Evolutionary conservation across 2,329 filamentous ascomycete species (phyloP).

Genomic region (Aureobasidium leucospermi): DNA sequence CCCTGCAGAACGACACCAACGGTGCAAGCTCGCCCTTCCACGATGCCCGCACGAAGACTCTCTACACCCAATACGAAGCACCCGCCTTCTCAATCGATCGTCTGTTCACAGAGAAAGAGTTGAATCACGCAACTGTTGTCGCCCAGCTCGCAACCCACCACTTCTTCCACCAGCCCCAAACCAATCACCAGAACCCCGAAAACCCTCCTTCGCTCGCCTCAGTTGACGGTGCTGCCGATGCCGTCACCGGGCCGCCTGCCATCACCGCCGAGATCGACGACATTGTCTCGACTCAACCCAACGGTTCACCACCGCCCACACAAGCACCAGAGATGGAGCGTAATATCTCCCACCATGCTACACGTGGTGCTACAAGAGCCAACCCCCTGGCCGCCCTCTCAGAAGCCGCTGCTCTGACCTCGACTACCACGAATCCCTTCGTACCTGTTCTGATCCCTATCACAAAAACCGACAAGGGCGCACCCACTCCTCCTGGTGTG

Average conservation of each 20-base stretch:
- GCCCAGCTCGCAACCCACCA: slow-evolving; percentile 52
- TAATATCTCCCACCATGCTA: slow-evolving; percentile 51
- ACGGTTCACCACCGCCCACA: slow-evolving; percentile 21
- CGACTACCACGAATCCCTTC: slow-evolving; percentile 32
- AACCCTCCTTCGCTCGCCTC: slow-evolving; percentile 23
- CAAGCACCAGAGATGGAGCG: slow-evolving; percentile 50
- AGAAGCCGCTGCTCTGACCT: slow-evolving; percentile 34
- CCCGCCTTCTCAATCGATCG: slow-evolving; percentile 54
- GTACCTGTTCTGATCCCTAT: slow-evolving; percentile 41
- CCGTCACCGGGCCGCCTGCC: slow-evolving; percentile 15
- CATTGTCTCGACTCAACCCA: slow-evolving; percentile 18
- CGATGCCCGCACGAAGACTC: slow-evolving; percentile 45
- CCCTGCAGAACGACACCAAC: slow-evolving; percentile 35
- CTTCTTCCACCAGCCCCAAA: slow-evolving; percentile 46
- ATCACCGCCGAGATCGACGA: slow-evolving; percentile 20
- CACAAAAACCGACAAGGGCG: slow-evolving; percentile 40
- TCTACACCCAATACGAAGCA: slow-evolving; percentile 51
- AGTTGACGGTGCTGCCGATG: slow-evolving; percentile 25
- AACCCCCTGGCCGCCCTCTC: slow-evolving; percentile 46
- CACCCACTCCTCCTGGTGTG: slow-evolving; percentile 39
- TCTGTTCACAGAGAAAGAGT: slow-evolving; percentile 62
- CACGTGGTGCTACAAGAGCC: slow-evolving; percentile 39
- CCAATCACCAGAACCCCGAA: slow-evolving; percentile 19
- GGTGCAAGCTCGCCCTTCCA: slow-evolving; percentile 43
- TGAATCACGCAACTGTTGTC: slow-evolving; percentile 53